These are phyloP conservation scores for Globisporangium okanoganense DNA, from an alignment of 352 stramenopile species.

Conservation along the genomic window DNA sequence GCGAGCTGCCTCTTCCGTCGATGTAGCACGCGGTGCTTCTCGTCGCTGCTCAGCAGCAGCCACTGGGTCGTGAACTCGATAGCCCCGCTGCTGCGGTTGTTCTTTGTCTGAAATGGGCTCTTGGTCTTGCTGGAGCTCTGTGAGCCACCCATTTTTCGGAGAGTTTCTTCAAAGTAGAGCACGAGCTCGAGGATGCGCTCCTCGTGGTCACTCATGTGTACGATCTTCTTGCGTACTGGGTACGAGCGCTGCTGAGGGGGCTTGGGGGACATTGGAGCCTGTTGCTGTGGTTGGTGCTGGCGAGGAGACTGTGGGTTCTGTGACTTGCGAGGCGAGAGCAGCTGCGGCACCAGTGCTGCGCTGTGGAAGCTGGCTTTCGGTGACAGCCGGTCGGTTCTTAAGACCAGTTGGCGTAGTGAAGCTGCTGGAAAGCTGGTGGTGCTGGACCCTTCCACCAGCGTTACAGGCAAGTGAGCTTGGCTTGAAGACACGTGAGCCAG, in stretches of 20 bases:
- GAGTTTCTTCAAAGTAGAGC: conserved; percentile 29
- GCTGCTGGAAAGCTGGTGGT: neutral
- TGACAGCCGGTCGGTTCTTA: conserved; percentile 10
- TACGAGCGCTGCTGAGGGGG: neutral
- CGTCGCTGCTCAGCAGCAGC: conserved; percentile 13
- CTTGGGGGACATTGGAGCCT: neutral
- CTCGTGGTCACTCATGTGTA: conserved; percentile 44
- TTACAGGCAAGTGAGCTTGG: neutral
- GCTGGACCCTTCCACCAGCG: neutral
- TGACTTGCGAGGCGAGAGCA: conserved; percentile 22
- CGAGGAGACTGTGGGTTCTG: neutral
- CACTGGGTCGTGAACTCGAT: conserved; percentile 9
- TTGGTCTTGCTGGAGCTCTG: neutral
- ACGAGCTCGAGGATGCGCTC: conserved; percentile 31
- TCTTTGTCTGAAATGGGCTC: neutral
- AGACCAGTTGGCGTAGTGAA: neutral
- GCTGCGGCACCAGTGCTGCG: conserved; percentile 8
- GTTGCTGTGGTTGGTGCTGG: neutral
- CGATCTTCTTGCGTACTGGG: conserved; percentile 21
- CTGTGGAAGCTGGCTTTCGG: conserved; percentile 11
- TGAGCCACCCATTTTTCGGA: neutral
- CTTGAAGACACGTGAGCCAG: neutral
- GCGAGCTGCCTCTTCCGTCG: conserved; percentile 18
- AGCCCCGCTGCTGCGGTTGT: too few species aligned
- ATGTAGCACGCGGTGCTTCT: conserved; percentile 11